A percentile compares a stretch with the other conserved stretches of the same genome.
These are phyloP conservation scores for Pichia inconspicua DNA, from an alignment of 1,139 yeast genomes.

Conservation along the genomic window DNA sequence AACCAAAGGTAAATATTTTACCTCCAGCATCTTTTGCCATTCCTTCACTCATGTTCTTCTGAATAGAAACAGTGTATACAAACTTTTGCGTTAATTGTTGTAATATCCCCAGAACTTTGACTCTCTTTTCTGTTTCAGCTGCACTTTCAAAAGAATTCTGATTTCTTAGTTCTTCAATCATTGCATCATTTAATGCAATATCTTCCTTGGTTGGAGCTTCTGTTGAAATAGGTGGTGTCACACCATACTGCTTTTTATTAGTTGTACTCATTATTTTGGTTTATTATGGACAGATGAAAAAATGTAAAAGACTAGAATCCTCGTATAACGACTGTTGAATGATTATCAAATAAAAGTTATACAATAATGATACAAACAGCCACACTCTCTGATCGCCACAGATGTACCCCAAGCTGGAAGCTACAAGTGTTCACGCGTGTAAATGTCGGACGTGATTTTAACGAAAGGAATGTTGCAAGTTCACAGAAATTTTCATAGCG, in stretches of 20 bases:
- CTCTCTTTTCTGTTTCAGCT: slow-evolving; percentile 69
- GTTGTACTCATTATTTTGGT: slow-evolving; percentile 13
- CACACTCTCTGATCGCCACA: too few relatives aligned
- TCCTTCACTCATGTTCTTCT: slow-evolving; percentile 90
- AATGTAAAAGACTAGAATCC: too few relatives aligned
- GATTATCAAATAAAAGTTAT: too few relatives aligned
- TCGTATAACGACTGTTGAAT: too few relatives aligned
- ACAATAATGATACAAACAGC: too few relatives aligned
- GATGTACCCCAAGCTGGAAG: too few relatives aligned
- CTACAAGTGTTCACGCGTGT: too few relatives aligned
- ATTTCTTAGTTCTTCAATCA: slow-evolving; percentile 72
- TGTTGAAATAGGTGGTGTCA: slow-evolving; percentile 80
- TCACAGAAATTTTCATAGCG: too few relatives aligned
- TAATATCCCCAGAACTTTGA: slow-evolving; percentile 58
- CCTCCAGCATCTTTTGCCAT: slow-evolving; percentile 98
- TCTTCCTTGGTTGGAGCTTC: slow-evolving; percentile 83
- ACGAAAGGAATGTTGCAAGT: too few relatives aligned
- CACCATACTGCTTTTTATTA: slow-evolving; percentile 47
- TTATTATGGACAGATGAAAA: not conserved
- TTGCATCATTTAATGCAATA: slow-evolving; percentile 59
- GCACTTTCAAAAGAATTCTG: slow-evolving; percentile 88
- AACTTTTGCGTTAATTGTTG: slow-evolving; percentile 73
- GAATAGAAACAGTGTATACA: slow-evolving; percentile 70
- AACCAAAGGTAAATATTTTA: slow-evolving; percentile 89
- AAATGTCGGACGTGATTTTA: too few relatives aligned